Percentiles rank a stretch among this genome's conserved stretches.
Evolutionary conservation across 208 protist genomes (phyloP).

Genomic region (Acanthamoeba lenticulata): DNA sequence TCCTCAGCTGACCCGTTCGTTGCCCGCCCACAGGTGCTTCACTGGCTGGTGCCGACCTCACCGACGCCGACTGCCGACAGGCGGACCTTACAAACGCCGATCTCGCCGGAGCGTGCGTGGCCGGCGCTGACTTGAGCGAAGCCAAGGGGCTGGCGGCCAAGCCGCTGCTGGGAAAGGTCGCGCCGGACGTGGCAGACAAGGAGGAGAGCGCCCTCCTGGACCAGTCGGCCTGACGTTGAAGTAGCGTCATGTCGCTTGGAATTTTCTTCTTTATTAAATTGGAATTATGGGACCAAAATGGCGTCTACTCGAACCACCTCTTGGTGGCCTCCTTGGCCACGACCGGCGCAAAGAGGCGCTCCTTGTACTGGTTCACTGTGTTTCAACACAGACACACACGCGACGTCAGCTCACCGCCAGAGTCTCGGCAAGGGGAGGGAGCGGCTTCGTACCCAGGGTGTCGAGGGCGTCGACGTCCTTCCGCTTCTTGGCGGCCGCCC

Average conservation of each 20-base stretch:
- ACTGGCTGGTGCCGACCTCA: not conserved
- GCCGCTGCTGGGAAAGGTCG: no score
- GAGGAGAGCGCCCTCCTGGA: no score
- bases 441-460: not conserved
- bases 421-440: not conserved
- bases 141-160: no score
- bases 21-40: not conserved
- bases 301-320: not conserved
- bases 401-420: not conserved
- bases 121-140: no score
- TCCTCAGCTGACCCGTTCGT: not conserved
- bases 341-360: not conserved
- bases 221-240: no score
- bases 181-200: no score
- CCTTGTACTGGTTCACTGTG: conserved; percentile 5
- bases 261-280: no score
- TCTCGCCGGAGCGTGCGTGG: no score
- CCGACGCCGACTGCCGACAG: not conserved
- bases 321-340: not conserved
- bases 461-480: not conserved
- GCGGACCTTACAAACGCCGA: not conserved
- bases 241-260: no score
- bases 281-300: no score
- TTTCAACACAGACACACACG: not conserved
- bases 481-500: not conserved